A percentile compares a stretch with the other conserved stretches of the same genome.
phyloP scores from a whole-genome alignment of 2,329 filamentous ascomycete genomes.

The Akanthomyces uredinophilus region DNA sequence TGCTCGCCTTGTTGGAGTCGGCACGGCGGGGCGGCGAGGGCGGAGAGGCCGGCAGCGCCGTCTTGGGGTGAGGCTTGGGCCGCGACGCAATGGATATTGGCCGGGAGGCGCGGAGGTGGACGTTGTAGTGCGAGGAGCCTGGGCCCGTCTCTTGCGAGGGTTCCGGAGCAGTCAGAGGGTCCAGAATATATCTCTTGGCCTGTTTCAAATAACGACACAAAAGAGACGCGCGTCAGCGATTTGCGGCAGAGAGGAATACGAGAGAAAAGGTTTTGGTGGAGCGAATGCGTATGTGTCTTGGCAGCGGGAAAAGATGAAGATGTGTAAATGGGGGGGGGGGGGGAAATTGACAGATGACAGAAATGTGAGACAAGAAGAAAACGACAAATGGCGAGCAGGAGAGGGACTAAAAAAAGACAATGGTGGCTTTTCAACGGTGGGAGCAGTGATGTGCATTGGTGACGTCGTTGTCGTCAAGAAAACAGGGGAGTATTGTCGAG shows the following conservation, averaged over 20 bases:
- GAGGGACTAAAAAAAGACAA: not conserved
- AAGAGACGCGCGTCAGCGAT: constrained; percentile 5
- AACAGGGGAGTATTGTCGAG: not conserved
- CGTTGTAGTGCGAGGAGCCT: constrained; percentile 49
- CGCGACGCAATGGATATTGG: not conserved
- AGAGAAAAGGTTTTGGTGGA: constrained; percentile 1
- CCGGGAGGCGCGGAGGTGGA: constrained; percentile 20
- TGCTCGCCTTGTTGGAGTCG: not conserved
- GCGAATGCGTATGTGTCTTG: constrained; percentile 4
- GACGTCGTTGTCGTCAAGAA: not conserved
- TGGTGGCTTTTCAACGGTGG: not conserved
- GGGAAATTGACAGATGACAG: not conserved
- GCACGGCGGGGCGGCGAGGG: constrained; percentile 1
- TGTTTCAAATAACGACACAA: constrained; percentile 27
- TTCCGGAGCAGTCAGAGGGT: constrained; percentile 63
- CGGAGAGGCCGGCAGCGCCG: not conserved
- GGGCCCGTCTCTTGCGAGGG: constrained; percentile 63
- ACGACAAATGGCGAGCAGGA: not conserved
- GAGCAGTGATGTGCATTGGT: not conserved
- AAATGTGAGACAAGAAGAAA: not conserved
- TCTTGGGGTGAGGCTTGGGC: not conserved
- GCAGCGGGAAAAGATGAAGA: not conserved
- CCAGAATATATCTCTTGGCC: constrained; percentile 63
- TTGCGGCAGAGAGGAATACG: not conserved
- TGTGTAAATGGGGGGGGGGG: not conserved